Conservation (phyloP, 441 rosid species). For the Pelargonium australe region DNA sequence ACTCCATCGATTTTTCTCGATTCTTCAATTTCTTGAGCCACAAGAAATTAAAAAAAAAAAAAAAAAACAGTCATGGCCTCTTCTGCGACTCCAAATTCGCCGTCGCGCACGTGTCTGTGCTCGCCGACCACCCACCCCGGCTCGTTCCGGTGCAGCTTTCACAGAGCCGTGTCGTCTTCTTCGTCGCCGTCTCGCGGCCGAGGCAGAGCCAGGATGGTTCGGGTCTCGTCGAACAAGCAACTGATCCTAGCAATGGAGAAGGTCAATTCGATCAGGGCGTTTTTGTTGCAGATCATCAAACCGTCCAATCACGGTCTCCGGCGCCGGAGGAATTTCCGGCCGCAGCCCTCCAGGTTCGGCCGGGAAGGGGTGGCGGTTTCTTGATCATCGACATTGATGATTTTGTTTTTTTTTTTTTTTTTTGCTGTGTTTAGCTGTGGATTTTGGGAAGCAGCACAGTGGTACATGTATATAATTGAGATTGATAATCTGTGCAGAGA, state of each 20-base stretch:
- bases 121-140: slow-evolving; percentile 55
- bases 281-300: slow-evolving; percentile 36
- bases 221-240: background rate
- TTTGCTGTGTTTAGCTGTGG: background rate
- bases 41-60: too few species aligned
- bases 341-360: slow-evolving; percentile 41
- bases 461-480: background rate
- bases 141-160: slow-evolving; percentile 52
- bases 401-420: background rate
- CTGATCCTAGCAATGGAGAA: slow-evolving; percentile 17
- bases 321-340: slow-evolving; percentile 43
- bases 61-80: background rate
- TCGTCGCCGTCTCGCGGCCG: slow-evolving; percentile 9
- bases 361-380: slow-evolving; percentile 24
- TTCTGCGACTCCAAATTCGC: slow-evolving; percentile 8
- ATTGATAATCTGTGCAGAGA: background rate
- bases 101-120: slow-evolving; percentile 38
- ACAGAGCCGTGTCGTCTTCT: slow-evolving; percentile 21
- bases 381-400: slow-evolving; percentile 17
- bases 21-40: too few species aligned
- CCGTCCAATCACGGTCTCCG: slow-evolving; percentile 36
- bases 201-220: background rate
- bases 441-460: too few species aligned
- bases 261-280: slow-evolving; percentile 21
- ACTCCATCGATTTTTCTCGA: too few species aligned